Conservation (phyloP, 169 alveolate species). For the Plasmodium gallinaceum region DNA sequence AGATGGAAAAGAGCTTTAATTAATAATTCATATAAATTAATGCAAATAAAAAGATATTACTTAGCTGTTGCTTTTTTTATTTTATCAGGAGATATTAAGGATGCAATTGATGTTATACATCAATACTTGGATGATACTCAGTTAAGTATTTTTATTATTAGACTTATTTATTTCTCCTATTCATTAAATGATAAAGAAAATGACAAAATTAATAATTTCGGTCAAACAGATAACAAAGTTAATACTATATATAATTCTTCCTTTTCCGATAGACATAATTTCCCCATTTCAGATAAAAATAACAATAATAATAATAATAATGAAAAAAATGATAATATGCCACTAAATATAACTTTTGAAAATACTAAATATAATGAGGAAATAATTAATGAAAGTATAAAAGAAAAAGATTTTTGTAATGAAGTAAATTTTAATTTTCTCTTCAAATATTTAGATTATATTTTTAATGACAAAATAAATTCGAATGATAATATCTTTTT, state of each 20-base stretch:
- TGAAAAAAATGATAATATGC: not conserved
- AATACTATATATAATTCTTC: not conserved
- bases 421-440: not conserved
- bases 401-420: not conserved
- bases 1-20: constrained; percentile 67
- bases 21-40: constrained; percentile 70
- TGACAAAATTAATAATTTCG: not conserved
- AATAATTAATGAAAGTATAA: not conserved
- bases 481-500: not conserved
- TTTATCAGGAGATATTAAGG: constrained; percentile 58
- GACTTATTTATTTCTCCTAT: constrained; percentile 47
- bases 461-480: constrained; percentile 16
- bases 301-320: not conserved
- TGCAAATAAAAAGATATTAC: constrained; percentile 74
- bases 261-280: not conserved
- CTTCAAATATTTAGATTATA: not conserved
- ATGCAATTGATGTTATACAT: constrained; percentile 58
- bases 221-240: not conserved
- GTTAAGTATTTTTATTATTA: constrained; percentile 52
- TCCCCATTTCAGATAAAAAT: not conserved
- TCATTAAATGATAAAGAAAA: not conserved
- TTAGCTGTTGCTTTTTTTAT: constrained; percentile 75
- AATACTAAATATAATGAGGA: not conserved
- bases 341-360: not conserved
- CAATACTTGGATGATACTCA: constrained; percentile 62